A percentile compares a stretch with the other conserved stretches of the same genome.
Evolutionary conservation across 75 land plant species (phyloP).

Genomic region (Pinus taeda): DNA sequence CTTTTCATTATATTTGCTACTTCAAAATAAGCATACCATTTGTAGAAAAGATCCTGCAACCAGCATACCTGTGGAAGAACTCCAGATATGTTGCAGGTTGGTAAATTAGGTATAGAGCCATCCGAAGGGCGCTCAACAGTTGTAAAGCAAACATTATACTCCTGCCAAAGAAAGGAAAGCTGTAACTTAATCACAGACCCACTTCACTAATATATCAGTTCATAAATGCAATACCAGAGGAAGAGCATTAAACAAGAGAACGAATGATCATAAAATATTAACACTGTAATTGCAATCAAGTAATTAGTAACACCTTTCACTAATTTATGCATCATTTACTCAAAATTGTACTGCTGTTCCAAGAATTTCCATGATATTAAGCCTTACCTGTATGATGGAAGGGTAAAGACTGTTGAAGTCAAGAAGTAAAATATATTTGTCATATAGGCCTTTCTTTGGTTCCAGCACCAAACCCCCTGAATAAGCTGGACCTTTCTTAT

Average conservation of each 20-base stretch:
- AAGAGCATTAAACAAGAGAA: background rate
- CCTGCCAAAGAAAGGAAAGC: conserved; percentile 41
- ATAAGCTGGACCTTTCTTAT: conserved; percentile 88
- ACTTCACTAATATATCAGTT: background rate
- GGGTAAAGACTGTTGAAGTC: conserved; percentile 99
- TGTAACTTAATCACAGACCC: background rate
- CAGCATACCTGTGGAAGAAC: conserved; percentile 86
- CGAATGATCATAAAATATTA: background rate
- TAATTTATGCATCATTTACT: background rate
- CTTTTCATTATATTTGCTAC: background rate
- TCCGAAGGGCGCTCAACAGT: conserved; percentile 84
- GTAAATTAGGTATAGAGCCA: conserved; percentile 64
- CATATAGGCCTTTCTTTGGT: conserved; percentile 97
- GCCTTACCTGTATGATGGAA: conserved; percentile 90
- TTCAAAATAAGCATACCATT: background rate
- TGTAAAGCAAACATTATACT: conserved; percentile 97
- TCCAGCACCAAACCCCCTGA: conserved; percentile 93
- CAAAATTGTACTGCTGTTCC: background rate
- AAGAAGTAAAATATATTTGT: conserved; percentile 89
- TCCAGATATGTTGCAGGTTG: conserved; percentile 59
- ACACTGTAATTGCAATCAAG: background rate
- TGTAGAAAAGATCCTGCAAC: background rate
- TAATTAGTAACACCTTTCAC: background rate
- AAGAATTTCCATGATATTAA: background rate
- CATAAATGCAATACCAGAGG: background rate